Conservation (phyloP, 345 rosid species). For the Ricinus communis region DNA sequence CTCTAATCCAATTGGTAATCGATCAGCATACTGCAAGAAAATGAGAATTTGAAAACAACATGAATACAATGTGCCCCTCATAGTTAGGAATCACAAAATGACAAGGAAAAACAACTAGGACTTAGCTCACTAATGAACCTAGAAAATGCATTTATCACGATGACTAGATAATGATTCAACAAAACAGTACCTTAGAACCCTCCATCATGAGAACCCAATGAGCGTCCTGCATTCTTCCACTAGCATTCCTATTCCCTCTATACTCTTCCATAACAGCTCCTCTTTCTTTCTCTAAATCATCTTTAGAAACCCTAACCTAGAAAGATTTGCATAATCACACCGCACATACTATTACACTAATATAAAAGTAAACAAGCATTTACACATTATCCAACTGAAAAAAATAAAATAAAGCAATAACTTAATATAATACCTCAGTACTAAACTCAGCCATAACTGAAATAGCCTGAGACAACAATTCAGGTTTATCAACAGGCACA, state of each 20-base stretch:
- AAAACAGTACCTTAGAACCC: conserved; percentile 73
- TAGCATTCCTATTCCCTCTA: conserved; percentile 79
- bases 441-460: conserved; percentile 85
- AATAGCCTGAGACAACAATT: conserved; percentile 72
- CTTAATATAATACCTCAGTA: conserved; percentile 54
- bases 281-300: conserved; percentile 87
- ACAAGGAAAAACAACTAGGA: background rate
- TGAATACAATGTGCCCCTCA: too few species aligned
- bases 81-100: too few species aligned
- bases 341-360: background rate
- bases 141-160: background rate
- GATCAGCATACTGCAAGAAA: conserved; percentile 80
- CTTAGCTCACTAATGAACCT: background rate
- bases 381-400: background rate
- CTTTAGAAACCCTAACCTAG: conserved; percentile 78
- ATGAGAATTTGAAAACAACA: conserved; percentile 10
- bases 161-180: background rate
- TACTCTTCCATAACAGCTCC: conserved; percentile 96
- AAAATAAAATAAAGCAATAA: background rate
- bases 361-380: too few species aligned
- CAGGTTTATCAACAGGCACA: conserved; percentile 89
- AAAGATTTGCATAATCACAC: conserved; percentile 5
- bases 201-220: conserved; percentile 89
- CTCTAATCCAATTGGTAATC: conserved; percentile 89
- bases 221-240: conserved; percentile 85